A percentile compares a stretch with the other conserved stretches of the same genome.
Conservation (phyloP, 768 basidiomycete genomes). For the Suillus clintonianus region DNA sequence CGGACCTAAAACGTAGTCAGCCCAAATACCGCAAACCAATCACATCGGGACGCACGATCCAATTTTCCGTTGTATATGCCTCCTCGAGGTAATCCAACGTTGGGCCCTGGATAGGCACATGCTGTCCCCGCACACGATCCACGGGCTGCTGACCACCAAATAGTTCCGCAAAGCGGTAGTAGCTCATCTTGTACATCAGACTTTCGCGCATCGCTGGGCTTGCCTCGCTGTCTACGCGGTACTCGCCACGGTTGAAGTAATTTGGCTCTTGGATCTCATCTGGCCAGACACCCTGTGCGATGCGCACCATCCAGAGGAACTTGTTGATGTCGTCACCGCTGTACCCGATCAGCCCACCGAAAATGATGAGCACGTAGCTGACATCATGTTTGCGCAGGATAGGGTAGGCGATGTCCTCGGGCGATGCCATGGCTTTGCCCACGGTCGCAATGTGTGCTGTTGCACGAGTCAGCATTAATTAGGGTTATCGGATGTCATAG, state of each 20-base stretch:
- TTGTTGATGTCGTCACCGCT: conserved; percentile 99
- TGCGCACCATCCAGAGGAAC: conserved; percentile 98
- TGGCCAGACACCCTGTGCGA: conserved; percentile 95
- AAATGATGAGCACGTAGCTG: conserved; percentile 95
- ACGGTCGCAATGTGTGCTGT: conserved; percentile 97
- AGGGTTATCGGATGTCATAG: conserved; percentile 2
- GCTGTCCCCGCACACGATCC: conserved; percentile 90
- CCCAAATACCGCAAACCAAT: background rate
- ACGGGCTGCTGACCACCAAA: conserved; percentile 73
- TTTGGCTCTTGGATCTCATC: conserved; percentile 95
- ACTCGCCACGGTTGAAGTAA: conserved; percentile 96
- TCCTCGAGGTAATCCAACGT: conserved; percentile 92
- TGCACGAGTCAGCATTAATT: conserved; percentile 8
- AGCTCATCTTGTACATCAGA: conserved; percentile 99
- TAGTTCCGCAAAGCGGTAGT: conserved; percentile 91
- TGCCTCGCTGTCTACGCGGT: conserved; percentile 86
- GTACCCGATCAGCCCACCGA: conserved; percentile 94
- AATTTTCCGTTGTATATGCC: conserved; percentile 99
- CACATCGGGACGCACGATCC: conserved; percentile 71
- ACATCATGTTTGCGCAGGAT: conserved; percentile 97
- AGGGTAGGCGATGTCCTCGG: conserved; percentile 95
- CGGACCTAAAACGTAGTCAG: conserved; percentile 56
- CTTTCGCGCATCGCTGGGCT: conserved; percentile 89
- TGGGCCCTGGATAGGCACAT: conserved; percentile 73
- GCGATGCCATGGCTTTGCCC: conserved; percentile 95